Conservation (phyloP, 495 filamentous ascomycete genomes). For the Penicillium silybi region DNA sequence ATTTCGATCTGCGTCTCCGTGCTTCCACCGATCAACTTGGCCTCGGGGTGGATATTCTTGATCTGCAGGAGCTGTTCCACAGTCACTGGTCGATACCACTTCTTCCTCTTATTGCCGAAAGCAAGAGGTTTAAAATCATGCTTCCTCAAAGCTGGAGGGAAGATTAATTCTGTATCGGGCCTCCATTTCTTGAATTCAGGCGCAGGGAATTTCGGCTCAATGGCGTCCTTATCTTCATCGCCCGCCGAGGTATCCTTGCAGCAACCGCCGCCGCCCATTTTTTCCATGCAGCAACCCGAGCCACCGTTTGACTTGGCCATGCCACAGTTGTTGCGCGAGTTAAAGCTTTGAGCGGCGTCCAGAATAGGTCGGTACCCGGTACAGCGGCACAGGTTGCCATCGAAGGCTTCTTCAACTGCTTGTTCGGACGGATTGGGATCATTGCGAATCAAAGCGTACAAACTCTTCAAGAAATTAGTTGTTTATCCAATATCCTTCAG, state of each 20-base stretch:
- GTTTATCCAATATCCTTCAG: neutral
- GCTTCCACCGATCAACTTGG: slow-evolving; percentile 93
- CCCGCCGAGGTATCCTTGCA: slow-evolving; percentile 30
- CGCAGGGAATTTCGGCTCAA: slow-evolving; percentile 25
- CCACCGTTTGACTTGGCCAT: slow-evolving; percentile 46
- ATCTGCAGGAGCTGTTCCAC: slow-evolving; percentile 86
- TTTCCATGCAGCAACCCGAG: slow-evolving; percentile 54
- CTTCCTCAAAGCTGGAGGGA: slow-evolving; percentile 78
- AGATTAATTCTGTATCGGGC: slow-evolving; percentile 91
- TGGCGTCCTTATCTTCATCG: slow-evolving; percentile 10
- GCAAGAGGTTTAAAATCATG: slow-evolving; percentile 77
- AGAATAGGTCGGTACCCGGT: slow-evolving; percentile 94
- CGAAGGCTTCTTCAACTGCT: slow-evolving; percentile 39
- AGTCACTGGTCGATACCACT: slow-evolving; percentile 87
- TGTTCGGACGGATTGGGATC: slow-evolving; percentile 27
- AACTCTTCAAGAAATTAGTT: slow-evolving; percentile 13
- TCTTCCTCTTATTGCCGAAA: slow-evolving; percentile 92
- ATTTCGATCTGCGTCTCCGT: slow-evolving; percentile 98
- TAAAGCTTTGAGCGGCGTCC: slow-evolving; percentile 74
- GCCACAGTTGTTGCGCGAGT: slow-evolving; percentile 33
- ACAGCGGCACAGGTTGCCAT: slow-evolving; percentile 94
- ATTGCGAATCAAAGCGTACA: slow-evolving; percentile 67
- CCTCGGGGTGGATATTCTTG: slow-evolving; percentile 76
- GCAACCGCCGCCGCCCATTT: slow-evolving; percentile 36
- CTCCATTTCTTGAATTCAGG: slow-evolving; percentile 86